Conservation (phyloP, 2,329 filamentous ascomycete genomes). For the Chalaropsis thielavioides region DNA sequence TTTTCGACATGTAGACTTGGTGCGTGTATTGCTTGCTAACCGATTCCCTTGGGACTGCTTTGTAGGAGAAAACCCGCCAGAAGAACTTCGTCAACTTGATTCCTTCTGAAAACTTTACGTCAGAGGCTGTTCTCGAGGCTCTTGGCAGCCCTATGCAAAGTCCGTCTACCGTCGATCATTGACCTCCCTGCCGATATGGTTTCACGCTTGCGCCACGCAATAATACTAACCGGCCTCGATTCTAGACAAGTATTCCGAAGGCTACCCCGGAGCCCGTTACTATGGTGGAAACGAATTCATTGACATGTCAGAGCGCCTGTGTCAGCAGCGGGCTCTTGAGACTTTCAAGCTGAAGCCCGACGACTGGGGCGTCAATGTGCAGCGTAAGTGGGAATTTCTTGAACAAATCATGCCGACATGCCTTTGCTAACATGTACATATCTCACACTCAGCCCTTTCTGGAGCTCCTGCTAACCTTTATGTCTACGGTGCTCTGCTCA, state of each 20-base stretch:
- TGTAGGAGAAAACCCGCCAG: conserved; percentile 82
- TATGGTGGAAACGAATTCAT: conserved; percentile 97
- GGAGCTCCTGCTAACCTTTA: conserved; percentile 66
- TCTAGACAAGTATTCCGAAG: conserved; percentile 92
- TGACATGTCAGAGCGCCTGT: conserved; percentile 75
- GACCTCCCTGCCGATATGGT: neutral
- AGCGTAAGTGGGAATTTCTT: conserved; percentile 41
- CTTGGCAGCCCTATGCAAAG: conserved; percentile 92
- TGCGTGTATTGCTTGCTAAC: neutral
- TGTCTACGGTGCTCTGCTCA: conserved; percentile 86
- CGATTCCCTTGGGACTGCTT: neutral
- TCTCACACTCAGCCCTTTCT: conserved; percentile 49
- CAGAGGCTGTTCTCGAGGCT: conserved; percentile 80
- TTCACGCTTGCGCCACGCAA: neutral
- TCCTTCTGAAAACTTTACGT: conserved; percentile 90
- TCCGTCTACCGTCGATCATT: conserved; percentile 28
- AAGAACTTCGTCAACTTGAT: conserved; percentile 98
- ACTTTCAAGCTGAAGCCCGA: conserved; percentile 70
- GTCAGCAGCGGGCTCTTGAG: conserved; percentile 78
- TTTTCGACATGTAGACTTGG: conserved; percentile 13
- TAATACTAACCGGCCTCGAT: conserved; percentile 9
- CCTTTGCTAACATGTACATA: conserved; percentile 7
- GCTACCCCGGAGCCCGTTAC: conserved; percentile 90
- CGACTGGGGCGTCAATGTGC: conserved; percentile 95
- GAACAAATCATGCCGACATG: neutral